Base-by-base conservation (phyloP, 345 rosid species). In the Populus ilicifolia region DNA sequence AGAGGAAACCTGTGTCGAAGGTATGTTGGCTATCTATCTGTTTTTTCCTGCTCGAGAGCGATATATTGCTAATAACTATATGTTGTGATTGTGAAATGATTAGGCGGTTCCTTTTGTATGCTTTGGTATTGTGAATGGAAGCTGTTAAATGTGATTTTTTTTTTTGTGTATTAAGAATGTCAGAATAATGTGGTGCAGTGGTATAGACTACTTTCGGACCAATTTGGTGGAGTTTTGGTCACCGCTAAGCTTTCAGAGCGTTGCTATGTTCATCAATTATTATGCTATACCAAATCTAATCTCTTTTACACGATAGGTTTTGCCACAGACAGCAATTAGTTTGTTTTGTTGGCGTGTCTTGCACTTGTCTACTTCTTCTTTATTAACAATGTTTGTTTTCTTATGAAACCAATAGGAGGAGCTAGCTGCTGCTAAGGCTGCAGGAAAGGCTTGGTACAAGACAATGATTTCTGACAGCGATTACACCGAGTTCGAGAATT, bases 401-500 rank as follows among this genome's bases (percentile, higher is more conserved):
- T 5, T 25, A 1, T 41, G n/a, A 44, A n/a, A 23, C 52, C 52
- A 64, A 29, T 4, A 96, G 99, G 99, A 96, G 91, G 97, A 93
- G 75, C 92, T 93, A 9, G 67, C 84, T 30, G 90, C 94, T 0
- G 77, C 90, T 64, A 92, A 75, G 88, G 86, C 93, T 13, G 98
- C 98, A 2, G 98, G 99, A 5, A 93, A 93, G 84, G 93, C 98
- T 4, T 96, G 98, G 98, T 93, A 92, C 76, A 78, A 88, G 72
- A 93, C 98, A 0, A 96, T 96, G 99, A 91, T 93, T n/a, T 93
- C 98, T 0, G 99, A 96, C 85, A 85, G 92, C 50, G 99, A 95
- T 71, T 95, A 90, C 87, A 89, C 97, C 0, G 96, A 91, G 80
- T 93, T 93, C 8, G 98, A 93, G 59, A 88, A 84, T 84, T 93